Evolutionary conservation across 257 asterid species (phyloP).

Genomic region (Linaria vulgaris): DNA sequence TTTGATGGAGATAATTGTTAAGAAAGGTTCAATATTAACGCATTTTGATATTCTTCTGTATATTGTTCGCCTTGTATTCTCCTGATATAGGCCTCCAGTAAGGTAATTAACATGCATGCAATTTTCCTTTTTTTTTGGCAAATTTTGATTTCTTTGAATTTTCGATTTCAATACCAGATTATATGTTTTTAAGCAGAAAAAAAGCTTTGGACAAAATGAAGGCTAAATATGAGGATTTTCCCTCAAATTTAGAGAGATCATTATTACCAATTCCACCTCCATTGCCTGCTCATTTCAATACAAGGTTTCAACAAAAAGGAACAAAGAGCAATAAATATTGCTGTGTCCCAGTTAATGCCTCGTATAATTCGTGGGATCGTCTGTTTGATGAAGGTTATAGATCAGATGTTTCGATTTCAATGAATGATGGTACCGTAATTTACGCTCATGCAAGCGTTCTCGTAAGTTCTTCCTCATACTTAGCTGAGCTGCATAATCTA

Average conservation of each 20-base stretch:
- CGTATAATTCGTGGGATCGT: constrained; percentile 48
- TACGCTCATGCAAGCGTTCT: constrained; percentile 72
- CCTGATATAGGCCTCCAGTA: no score
- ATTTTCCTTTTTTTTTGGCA: no score
- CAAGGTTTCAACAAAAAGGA: constrained; percentile 28
- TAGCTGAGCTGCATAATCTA: no score
- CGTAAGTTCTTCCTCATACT: constrained; percentile 39
- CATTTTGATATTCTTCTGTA: no score
- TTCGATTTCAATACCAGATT: no score
- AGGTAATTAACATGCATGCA: no score
- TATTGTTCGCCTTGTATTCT: no score
- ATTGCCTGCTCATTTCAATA: constrained; percentile 31
- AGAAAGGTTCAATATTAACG: no score
- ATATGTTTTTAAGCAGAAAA: background rate
- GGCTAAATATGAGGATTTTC: constrained; percentile 29
- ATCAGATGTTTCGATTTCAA: constrained; percentile 66
- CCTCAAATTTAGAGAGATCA: constrained; percentile 25
- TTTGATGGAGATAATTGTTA: no score
- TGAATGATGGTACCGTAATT: constrained; percentile 51
- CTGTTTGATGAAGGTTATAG: constrained; percentile 80
- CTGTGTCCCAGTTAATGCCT: constrained; percentile 28
- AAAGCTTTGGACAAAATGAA: background rate
- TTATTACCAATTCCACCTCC: constrained; percentile 68
- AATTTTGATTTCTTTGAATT: no score
- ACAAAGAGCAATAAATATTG: constrained; percentile 29